phyloP scores from a whole-genome alignment of 345 rosid species.

The Psidium friedrichsthalianum region DNA sequence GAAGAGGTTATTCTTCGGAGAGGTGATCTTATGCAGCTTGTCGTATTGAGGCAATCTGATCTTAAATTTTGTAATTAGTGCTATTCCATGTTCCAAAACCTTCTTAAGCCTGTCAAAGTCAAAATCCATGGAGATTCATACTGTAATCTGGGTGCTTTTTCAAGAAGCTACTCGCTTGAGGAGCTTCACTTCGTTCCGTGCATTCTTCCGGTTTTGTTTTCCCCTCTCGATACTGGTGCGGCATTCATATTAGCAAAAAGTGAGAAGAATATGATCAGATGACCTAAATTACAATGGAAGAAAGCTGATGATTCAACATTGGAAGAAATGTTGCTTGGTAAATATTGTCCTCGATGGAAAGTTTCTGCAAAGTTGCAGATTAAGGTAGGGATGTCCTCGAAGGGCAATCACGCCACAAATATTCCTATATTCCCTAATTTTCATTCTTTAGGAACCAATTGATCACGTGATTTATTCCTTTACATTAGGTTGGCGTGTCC shows the following conservation, averaged over 20 bases:
- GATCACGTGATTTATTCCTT: slow-evolving; percentile 50
- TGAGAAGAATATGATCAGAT: background rate
- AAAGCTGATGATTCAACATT: background rate
- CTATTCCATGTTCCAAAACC: background rate
- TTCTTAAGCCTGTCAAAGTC: background rate
- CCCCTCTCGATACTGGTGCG: background rate
- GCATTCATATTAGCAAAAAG: background rate
- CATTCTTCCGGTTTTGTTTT: background rate
- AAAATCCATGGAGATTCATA: background rate
- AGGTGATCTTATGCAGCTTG: background rate
- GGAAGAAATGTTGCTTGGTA: background rate
- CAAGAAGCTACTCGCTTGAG: background rate
- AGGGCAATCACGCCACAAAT: slow-evolving; percentile 8
- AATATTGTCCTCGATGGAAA: slow-evolving; percentile 16
- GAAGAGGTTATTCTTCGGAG: background rate
- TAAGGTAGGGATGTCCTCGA: slow-evolving; percentile 55
- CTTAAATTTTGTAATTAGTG: background rate
- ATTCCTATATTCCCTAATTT: slow-evolving; percentile 11
- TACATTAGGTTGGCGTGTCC: slow-evolving; percentile 55
- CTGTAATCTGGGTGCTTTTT: background rate
- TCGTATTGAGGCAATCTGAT: background rate
- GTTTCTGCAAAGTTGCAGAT: slow-evolving; percentile 28
- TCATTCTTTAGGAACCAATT: slow-evolving; percentile 31
- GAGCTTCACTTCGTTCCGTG: background rate
- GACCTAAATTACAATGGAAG: slow-evolving; percentile 2